phyloP scores from a whole-genome alignment of 371 early-diverging fungal species.

The Rhizomucor pusillus region DNA sequence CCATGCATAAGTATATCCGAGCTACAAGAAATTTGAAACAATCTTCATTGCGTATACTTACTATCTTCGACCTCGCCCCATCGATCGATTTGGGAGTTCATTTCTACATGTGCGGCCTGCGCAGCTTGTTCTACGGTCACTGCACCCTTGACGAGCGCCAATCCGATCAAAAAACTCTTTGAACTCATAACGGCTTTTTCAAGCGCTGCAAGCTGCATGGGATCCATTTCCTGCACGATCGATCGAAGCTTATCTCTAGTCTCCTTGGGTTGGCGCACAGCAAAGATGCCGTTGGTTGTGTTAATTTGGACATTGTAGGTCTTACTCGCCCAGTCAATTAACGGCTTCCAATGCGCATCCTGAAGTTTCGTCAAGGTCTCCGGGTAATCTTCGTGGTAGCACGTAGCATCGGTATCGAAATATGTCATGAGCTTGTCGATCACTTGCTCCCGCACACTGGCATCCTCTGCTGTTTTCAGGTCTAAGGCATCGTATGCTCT shows the following conservation, averaged over 20 bases:
- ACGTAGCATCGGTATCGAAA: conserved; percentile 86
- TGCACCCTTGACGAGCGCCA: conserved; percentile 75
- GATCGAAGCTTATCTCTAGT: conserved; percentile 57
- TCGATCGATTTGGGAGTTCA: conserved; percentile 77
- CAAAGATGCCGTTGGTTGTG: conserved; percentile 73
- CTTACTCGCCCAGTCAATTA: conserved; percentile 76
- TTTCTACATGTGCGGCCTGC: conserved; percentile 82
- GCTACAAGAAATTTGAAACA: neutral
- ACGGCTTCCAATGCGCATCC: conserved; percentile 75
- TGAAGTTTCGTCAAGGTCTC: conserved; percentile 77
- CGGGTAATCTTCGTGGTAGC: conserved; percentile 81
- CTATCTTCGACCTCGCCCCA: conserved; percentile 96
- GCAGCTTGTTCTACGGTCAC: conserved; percentile 80
- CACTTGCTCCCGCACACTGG: conserved; percentile 56
- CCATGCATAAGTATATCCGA: conserved; percentile 3
- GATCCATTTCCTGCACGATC: conserved; percentile 56
- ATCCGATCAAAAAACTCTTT: conserved; percentile 88
- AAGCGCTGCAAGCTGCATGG: conserved; percentile 81
- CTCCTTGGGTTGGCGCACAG: conserved; percentile 61
- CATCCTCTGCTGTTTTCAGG: conserved; percentile 26
- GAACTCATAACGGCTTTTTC: conserved; percentile 85
- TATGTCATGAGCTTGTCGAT: conserved; percentile 76
- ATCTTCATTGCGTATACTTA: conserved; percentile 14
- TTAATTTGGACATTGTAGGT: conserved; percentile 68
- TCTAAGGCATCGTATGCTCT: conserved; percentile 79